These are phyloP conservation scores for Closterium sp. DNA, from an alignment of 139 green algal species.

Conservation along the genomic window DNA sequence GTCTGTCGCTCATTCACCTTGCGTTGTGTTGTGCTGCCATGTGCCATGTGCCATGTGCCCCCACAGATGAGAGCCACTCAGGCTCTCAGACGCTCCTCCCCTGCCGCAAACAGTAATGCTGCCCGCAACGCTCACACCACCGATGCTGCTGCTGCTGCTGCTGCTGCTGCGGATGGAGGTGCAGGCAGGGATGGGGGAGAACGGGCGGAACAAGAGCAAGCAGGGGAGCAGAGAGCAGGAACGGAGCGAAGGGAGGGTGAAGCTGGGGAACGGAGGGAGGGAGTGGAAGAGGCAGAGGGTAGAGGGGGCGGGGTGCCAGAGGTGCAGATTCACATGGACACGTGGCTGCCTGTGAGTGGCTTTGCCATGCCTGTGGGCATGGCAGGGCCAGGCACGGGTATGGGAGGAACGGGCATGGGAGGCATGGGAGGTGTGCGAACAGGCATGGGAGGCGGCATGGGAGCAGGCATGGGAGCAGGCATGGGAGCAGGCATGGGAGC, in stretches of 20 bases:
- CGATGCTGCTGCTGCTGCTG: neutral
- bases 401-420: too few relatives aligned
- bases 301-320: neutral
- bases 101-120: neutral
- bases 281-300: neutral
- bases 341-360: neutral
- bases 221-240: neutral
- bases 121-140: neutral
- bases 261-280: neutral
- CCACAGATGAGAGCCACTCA: neutral
- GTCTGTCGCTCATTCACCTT: neutral
- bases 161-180: neutral
- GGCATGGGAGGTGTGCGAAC: too few relatives aligned
- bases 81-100: neutral
- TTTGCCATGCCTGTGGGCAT: neutral
- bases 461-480: neutral
- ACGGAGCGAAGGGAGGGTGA: neutral
- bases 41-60: neutral
- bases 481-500: too few relatives aligned
- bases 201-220: neutral
- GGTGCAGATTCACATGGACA: neutral
- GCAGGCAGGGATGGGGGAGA: neutral
- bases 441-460: too few relatives aligned
- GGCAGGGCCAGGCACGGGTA: too few relatives aligned
- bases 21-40: too few relatives aligned